A percentile compares a stretch with the other conserved stretches of the same genome.
phyloP scores from a whole-genome alignment of 2,329 filamentous ascomycete species.

The Paramyrothecium sp. region DNA sequence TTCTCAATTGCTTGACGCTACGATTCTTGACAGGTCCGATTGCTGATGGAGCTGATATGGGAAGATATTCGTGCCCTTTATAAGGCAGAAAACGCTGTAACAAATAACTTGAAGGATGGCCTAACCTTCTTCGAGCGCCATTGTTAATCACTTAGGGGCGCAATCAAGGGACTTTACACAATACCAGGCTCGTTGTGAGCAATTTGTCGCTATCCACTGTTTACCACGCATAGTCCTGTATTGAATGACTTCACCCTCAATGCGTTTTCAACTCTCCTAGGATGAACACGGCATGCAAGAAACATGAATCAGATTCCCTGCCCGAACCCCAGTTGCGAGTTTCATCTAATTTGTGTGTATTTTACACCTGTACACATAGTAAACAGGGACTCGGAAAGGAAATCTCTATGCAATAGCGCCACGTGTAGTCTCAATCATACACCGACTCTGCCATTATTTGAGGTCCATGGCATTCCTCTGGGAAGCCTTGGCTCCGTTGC shows the following conservation, averaged over 20 bases:
- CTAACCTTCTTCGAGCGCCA: no score
- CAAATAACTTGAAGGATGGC: no score
- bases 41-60: neutral
- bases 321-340: no score
- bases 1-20: neutral
- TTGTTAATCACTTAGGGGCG: no score
- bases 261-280: no score
- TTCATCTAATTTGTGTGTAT: slow-evolving; percentile 36
- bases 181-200: no score
- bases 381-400: slow-evolving; percentile 39
- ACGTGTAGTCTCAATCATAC: slow-evolving; percentile 38
- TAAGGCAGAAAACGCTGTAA: no score
- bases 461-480: neutral
- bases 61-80: neutral
- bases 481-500: neutral
- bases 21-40: neutral
- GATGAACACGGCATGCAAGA: neutral
- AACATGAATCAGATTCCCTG: neutral
- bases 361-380: slow-evolving; percentile 53
- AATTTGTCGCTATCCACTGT: no score
- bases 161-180: no score
- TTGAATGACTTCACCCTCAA: no score
- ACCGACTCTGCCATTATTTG: slow-evolving; percentile 21
- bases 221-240: no score
- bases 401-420: slow-evolving; percentile 49